Evolutionary conservation across 331 rosid species (phyloP), one percentile per base, ranked within the genome.

Genomic region (Saraca asoca): DNA sequence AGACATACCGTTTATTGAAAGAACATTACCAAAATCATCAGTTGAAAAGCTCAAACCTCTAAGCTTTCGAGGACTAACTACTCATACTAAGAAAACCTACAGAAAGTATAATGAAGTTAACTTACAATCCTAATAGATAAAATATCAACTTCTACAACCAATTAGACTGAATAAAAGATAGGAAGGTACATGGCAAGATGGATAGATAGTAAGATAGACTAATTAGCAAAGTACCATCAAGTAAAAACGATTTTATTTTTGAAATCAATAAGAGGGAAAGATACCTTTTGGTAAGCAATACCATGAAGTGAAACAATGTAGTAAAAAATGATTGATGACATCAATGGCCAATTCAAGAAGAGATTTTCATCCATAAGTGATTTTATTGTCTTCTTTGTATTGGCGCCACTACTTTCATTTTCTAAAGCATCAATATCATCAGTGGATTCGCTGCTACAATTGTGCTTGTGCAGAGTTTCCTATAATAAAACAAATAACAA

Each of bases 1-100:
- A 68, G 19, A 19, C 17, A 64, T 75, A 88, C 96, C 96, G 65
- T 94, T 48, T 62, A 91, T 33, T 58, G 91, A n/a, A 64, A 31
- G 88, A 87, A 56, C 73, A 79, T 75, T 76, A 46, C 97, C 96
- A 43, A 88, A 94, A 49, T 50, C 45, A 64, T 80, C 79, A 16
- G 85, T 82, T 62, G 91, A 9, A 38, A 73, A 88, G 84, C 75
- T 74, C 71, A 91, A 70, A 71, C 97, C 97, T 9, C 91, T 96
- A 31, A 84, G 62, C 45, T 73, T 79, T 54, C 65, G 69, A 51
- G 95, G 88, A 79, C 94, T 88, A 11, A 80, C 91, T 5, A 91
- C 87, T 96, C 96, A 91, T 74, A 88, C 84, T 52, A 96, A 87
- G 82, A 91, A 91, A 71, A 91, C 70, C 97, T 88, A 52, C 20